phyloP scores from a whole-genome alignment of 768 basidiomycete genomes.

The Epithele typhae region DNA sequence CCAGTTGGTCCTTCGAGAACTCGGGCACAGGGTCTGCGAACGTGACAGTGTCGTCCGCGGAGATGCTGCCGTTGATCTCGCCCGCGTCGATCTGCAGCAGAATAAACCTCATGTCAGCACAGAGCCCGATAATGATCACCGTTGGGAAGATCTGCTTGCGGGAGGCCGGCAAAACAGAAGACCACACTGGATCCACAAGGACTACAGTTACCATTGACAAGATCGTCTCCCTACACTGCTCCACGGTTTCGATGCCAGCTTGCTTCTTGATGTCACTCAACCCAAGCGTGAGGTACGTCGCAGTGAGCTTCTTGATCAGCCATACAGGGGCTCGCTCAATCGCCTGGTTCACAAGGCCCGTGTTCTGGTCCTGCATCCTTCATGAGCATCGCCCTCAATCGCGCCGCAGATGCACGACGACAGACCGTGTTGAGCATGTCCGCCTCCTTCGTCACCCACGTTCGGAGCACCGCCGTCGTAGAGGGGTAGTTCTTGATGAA shows the following conservation, averaged over 20 bases:
- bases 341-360: conserved; percentile 65
- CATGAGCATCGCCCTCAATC: not conserved
- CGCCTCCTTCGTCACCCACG: conserved; percentile 51
- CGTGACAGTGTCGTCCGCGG: conserved; percentile 65
- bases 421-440: conserved; percentile 50
- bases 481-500: conserved; percentile 68
- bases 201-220: conserved; percentile 64
- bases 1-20: conserved; percentile 59
- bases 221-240: conserved; percentile 54
- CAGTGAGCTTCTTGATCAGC: conserved; percentile 74
- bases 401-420: not conserved
- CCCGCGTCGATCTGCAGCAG: conserved; percentile 68
- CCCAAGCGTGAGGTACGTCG: conserved; percentile 77
- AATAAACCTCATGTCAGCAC: no score
- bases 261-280: conserved; percentile 65
- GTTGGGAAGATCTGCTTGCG: no score
- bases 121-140: not conserved
- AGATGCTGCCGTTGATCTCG: conserved; percentile 68
- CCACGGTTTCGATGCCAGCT: conserved; percentile 46
- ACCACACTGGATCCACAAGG: not conserved
- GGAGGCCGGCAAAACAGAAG: not conserved
- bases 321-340: conserved; percentile 71
- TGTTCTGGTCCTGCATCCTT: conserved; percentile 56
- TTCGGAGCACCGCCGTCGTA: conserved; percentile 37
- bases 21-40: conserved; percentile 58